These are phyloP conservation scores for Globisporangium uncinulatum DNA, from an alignment of 352 stramenopile species.

Conservation along the genomic window DNA sequence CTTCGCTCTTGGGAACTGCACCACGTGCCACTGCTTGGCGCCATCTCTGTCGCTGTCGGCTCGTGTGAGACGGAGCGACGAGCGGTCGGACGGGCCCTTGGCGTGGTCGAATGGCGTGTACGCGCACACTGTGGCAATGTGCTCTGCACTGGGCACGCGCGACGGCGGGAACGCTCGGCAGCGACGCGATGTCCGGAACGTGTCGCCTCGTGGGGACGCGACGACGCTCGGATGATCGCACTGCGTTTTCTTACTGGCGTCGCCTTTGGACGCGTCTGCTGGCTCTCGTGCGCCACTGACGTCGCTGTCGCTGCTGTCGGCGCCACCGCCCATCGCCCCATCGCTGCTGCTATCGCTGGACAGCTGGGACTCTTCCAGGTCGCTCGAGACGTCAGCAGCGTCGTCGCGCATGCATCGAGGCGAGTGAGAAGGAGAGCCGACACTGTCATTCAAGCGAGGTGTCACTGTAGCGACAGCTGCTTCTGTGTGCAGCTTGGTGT, in stretches of 20 bases:
- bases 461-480: not conserved
- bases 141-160: slow-evolving; percentile 24
- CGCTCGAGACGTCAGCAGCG: not conserved
- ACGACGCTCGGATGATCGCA: not conserved
- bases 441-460: not conserved
- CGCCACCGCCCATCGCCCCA: not conserved
- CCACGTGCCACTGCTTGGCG: slow-evolving; percentile 25
- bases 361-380: not conserved
- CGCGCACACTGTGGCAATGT: slow-evolving; percentile 17
- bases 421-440: not conserved
- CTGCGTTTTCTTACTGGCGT: too few relatives aligned
- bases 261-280: too few relatives aligned
- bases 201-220: slow-evolving; percentile 8
- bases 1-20: slow-evolving; percentile 34
- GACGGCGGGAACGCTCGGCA: slow-evolving; percentile 34
- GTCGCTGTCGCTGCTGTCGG: not conserved
- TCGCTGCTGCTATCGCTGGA: not conserved
- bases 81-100: slow-evolving; percentile 11
- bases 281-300: not conserved
- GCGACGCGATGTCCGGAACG: slow-evolving; percentile 33
- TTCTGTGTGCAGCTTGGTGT: slow-evolving; percentile 17
- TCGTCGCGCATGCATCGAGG: not conserved
- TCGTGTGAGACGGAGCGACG: slow-evolving; percentile 16
- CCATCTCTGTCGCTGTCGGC: slow-evolving; percentile 8
- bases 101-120: slow-evolving; percentile 35